Evolutionary conservation across 2,329 filamentous ascomycete species (phyloP).

Genomic region (Cordyceps pruinosa): DNA sequence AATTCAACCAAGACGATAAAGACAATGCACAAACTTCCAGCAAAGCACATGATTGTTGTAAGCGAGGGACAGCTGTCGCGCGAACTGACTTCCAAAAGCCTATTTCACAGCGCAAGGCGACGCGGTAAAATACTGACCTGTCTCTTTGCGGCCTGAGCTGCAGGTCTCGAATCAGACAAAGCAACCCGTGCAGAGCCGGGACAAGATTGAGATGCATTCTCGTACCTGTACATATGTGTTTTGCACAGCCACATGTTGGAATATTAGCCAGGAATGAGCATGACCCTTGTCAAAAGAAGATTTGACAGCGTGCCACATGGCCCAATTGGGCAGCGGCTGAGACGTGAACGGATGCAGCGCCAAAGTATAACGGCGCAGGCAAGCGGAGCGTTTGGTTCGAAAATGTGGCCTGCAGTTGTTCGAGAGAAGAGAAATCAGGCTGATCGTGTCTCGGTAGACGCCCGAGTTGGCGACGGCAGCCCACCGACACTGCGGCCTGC

Average conservation of each 20-base stretch:
- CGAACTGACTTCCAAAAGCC: not conserved
- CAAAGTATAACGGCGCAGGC: not conserved
- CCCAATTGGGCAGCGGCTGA: not conserved
- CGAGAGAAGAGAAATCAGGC: not conserved
- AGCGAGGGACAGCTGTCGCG: not conserved
- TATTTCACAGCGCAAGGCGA: too few species aligned
- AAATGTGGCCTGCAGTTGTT: too few species aligned
- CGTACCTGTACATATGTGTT: not conserved
- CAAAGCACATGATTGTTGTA: too few species aligned
- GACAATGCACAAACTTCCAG: too few species aligned
- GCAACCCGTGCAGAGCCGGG: too few species aligned
- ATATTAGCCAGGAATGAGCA: too few species aligned
- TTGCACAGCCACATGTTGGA: not conserved
- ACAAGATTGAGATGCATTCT: too few species aligned
- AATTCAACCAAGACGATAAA: too few species aligned
- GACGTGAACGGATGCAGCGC: not conserved
- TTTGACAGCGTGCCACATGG: not conserved
- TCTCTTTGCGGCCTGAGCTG: too few species aligned
- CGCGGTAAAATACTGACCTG: too few species aligned
- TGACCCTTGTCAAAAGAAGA: not conserved
- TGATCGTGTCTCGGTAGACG: not conserved
- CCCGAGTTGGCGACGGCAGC: not conserved
- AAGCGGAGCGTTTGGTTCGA: too few species aligned
- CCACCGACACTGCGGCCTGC: not conserved
- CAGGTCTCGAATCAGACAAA: too few species aligned